A percentile compares a stretch with the other conserved stretches of the same genome.
phyloP scores from a whole-genome alignment of 2,329 filamentous ascomycete species.

The Ophiostoma tasmaniense region DNA sequence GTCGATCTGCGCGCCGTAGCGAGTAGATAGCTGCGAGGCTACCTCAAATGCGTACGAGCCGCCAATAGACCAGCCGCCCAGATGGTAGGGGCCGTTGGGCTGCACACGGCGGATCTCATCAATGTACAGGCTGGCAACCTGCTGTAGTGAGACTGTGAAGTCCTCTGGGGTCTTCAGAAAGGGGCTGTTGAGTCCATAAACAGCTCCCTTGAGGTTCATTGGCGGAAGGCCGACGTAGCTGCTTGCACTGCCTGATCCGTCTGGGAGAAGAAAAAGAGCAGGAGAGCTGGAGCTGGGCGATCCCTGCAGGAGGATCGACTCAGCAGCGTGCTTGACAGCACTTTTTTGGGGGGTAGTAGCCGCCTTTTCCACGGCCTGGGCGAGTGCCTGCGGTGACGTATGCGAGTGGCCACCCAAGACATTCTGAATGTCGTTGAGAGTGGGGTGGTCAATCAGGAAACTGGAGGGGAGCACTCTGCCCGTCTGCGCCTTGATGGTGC shows the following conservation, averaged over 20 bases:
- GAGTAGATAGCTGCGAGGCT: slow-evolving; percentile 49
- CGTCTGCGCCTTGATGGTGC: slow-evolving; percentile 45
- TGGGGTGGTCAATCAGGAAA: slow-evolving; percentile 52
- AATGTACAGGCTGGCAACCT: slow-evolving; percentile 56
- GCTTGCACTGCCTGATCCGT: slow-evolving; percentile 52
- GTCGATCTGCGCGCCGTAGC: slow-evolving; percentile 48
- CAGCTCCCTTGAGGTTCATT: slow-evolving; percentile 37
- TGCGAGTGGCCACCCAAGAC: slow-evolving; percentile 46
- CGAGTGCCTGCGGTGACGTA: slow-evolving; percentile 19
- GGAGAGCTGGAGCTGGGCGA: slow-evolving; percentile 40
- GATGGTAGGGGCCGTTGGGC: slow-evolving; percentile 56
- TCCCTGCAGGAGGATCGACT: slow-evolving; percentile 41
- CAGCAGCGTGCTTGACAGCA: slow-evolving; percentile 44
- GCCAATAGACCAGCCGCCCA: slow-evolving; percentile 68
- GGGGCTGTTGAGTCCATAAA: slow-evolving; percentile 56
- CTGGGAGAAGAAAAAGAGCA: slow-evolving; percentile 45
- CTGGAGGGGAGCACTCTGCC: slow-evolving; percentile 48
- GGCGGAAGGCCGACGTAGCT: slow-evolving; percentile 55
- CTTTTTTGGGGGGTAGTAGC: slow-evolving; percentile 25
- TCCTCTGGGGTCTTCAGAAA: slow-evolving; percentile 62
- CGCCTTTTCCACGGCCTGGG: slow-evolving; percentile 24
- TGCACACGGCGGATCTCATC: slow-evolving; percentile 64
- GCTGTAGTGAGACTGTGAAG: slow-evolving; percentile 56
- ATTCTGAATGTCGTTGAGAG: slow-evolving; percentile 57
- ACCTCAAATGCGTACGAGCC: slow-evolving; percentile 65